Evolutionary conservation across 345 rosid genomes (phyloP).

Genomic region (Xanthoceras sorbifolium): DNA sequence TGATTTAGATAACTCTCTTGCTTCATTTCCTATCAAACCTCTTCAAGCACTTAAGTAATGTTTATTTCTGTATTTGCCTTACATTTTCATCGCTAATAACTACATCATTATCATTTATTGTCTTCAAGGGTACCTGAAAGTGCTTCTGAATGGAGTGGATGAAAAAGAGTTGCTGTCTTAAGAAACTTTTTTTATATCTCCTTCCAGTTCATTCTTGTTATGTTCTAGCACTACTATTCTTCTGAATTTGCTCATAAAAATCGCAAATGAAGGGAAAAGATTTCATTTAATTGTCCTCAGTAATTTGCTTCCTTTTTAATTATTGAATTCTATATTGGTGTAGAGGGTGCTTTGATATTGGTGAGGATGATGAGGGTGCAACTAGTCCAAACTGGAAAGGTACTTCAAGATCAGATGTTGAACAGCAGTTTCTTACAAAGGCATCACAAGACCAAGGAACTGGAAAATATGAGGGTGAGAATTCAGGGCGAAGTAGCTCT

Average conservation of each 20-base stretch:
- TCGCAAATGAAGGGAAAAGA: not conserved
- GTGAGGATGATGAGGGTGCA: constrained; percentile 63
- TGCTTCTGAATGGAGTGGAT: not conserved
- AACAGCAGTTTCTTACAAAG: constrained; percentile 44
- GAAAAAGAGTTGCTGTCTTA: not conserved
- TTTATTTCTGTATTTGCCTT: constrained; percentile 5
- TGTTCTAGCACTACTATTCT: not conserved
- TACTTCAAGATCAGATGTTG: constrained; percentile 41
- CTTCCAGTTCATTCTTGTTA: constrained; percentile 1
- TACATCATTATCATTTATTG: not conserved
- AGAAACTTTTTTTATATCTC: not conserved
- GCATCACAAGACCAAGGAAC: constrained; percentile 41
- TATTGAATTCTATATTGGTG: constrained; percentile 29
- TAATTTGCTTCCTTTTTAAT: not conserved
- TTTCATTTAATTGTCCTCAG: not conserved
- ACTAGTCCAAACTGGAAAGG: constrained; percentile 63
- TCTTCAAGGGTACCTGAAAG: not conserved
- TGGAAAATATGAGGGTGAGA: constrained; percentile 53
- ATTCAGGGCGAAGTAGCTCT: constrained; percentile 45
- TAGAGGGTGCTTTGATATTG: constrained; percentile 88
- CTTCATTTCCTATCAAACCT: constrained; percentile 82
- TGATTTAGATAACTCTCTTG: constrained; percentile 79
- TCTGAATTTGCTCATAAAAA: constrained; percentile 5
- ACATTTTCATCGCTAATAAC: constrained; percentile 7
- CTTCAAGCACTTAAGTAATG: constrained; percentile 80